A percentile compares a stretch with the other conserved stretches of the same genome.
Evolutionary conservation across 2,329 filamentous ascomycete genomes (phyloP).

Genomic region (Nigrograna mackinnonii): DNA sequence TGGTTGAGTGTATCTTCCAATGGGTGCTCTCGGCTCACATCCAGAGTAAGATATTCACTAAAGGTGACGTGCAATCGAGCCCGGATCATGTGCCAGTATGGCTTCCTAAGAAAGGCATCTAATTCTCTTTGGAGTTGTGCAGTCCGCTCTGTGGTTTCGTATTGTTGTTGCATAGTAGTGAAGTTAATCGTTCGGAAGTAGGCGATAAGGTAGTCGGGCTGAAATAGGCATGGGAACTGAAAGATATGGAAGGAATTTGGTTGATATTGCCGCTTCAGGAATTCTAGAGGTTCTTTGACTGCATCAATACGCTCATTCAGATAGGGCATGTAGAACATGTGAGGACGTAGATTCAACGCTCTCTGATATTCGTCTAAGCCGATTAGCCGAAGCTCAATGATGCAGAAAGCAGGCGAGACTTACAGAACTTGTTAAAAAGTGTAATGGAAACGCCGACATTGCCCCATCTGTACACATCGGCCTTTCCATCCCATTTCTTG

Average conservation of each 20-base stretch:
- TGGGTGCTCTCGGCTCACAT: slow-evolving; percentile 46
- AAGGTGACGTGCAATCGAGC: slow-evolving; percentile 37
- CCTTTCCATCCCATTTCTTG: slow-evolving; percentile 78
- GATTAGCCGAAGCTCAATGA: too few relatives aligned
- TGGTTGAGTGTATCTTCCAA: slow-evolving; percentile 69
- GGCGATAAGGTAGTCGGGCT: slow-evolving; percentile 69
- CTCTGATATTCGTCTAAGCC: slow-evolving; percentile 23
- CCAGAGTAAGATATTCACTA: slow-evolving; percentile 46
- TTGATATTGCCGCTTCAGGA: slow-evolving; percentile 69
- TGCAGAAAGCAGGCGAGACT: slow-evolving; percentile 3
- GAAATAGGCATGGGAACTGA: slow-evolving; percentile 81
- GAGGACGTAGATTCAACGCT: slow-evolving; percentile 55
- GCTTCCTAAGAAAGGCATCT: slow-evolving; percentile 24
- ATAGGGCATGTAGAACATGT: slow-evolving; percentile 75
- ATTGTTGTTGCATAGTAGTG: slow-evolving; percentile 79
- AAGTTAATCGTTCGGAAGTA: slow-evolving; percentile 92
- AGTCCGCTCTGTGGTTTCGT: slow-evolving; percentile 54
- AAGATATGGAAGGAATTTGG: slow-evolving; percentile 73
- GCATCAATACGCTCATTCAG: slow-evolving; percentile 76
- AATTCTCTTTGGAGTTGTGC: slow-evolving; percentile 30
- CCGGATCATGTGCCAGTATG: slow-evolving; percentile 27
- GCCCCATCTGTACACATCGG: slow-evolving; percentile 70
- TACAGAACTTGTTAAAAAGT: slow-evolving; percentile 72
- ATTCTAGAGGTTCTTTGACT: slow-evolving; percentile 68
- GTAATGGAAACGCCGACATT: slow-evolving; percentile 77